Evolutionary conservation across 2,329 filamentous ascomycete genomes (phyloP).

Genomic region (Atkinsonella hypoxylon): DNA sequence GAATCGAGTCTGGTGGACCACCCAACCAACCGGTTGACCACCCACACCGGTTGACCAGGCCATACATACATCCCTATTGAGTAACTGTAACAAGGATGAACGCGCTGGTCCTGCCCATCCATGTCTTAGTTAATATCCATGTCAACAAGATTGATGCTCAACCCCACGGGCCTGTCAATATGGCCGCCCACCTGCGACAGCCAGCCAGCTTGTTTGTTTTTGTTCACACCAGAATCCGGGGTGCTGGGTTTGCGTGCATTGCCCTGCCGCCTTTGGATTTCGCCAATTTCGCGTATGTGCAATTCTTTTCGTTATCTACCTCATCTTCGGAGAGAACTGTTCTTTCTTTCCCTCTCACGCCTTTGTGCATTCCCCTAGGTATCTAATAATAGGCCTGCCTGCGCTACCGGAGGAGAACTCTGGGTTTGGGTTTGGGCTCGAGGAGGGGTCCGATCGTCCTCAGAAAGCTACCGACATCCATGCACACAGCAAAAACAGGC

Average conservation of each 20-base stretch:
- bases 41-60: too few species aligned
- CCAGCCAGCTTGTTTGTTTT: conserved; percentile 2
- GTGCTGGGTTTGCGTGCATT: not conserved
- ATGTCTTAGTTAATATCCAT: not conserved
- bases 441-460: not conserved
- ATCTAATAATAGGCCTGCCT: not conserved
- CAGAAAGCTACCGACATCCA: not conserved
- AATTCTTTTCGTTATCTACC: not conserved
- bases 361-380: not conserved
- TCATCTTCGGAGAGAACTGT: not conserved
- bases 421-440: not conserved
- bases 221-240: not conserved
- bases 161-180: conserved; percentile 2
- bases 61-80: too few species aligned
- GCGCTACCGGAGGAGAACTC: not conserved
- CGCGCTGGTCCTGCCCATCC: too few species aligned
- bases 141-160: not conserved
- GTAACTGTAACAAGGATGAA: too few species aligned
- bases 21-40: too few species aligned
- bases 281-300: not conserved
- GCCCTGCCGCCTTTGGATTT: not conserved
- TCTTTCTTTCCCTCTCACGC: not conserved
- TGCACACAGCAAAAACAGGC: not conserved
- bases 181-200: not conserved
- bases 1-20: too few species aligned